These are phyloP conservation scores for Trametes coccinea DNA, from an alignment of 768 basidiomycete species.

Conservation along the genomic window DNA sequence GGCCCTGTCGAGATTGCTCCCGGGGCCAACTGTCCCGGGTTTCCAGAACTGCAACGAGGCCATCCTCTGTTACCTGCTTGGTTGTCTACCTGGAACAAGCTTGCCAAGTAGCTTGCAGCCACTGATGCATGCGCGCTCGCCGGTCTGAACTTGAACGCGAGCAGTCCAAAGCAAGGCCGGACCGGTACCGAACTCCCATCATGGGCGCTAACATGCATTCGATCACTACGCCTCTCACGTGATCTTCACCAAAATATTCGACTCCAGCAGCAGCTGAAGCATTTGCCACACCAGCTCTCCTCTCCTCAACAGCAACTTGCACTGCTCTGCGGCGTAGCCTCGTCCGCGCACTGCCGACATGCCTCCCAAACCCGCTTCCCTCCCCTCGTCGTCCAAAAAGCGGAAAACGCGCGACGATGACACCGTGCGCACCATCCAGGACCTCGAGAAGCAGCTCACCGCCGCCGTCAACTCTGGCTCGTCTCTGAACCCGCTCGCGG, in stretches of 20 bases:
- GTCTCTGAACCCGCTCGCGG: conserved; percentile 77
- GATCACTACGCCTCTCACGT: conserved; percentile 9
- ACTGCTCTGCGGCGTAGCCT: background rate
- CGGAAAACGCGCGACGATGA: conserved; percentile 26
- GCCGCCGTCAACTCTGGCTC: conserved; percentile 50
- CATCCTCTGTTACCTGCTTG: conserved; percentile 34
- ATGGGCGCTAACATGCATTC: background rate
- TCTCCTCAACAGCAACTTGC: no score
- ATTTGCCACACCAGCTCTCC: background rate
- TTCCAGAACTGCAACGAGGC: conserved; percentile 80
- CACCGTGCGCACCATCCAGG: conserved; percentile 35
- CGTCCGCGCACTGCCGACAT: background rate
- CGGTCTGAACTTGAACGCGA: no score
- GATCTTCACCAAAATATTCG: conserved; percentile 1
- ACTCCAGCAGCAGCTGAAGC: background rate
- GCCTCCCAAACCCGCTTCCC: conserved; percentile 15
- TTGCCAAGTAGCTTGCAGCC: no score
- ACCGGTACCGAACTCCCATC: no score
- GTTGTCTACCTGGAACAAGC: no score
- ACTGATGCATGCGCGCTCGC: no score
- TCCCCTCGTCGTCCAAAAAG: conserved; percentile 29
- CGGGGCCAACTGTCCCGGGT: conserved; percentile 81
- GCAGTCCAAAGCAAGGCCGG: no score
- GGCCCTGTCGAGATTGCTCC: conserved; percentile 84
- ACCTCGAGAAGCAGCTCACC: conserved; percentile 58